phyloP scores from a whole-genome alignment of 768 basidiomycete species.

The Aureoboletus auriporus region DNA sequence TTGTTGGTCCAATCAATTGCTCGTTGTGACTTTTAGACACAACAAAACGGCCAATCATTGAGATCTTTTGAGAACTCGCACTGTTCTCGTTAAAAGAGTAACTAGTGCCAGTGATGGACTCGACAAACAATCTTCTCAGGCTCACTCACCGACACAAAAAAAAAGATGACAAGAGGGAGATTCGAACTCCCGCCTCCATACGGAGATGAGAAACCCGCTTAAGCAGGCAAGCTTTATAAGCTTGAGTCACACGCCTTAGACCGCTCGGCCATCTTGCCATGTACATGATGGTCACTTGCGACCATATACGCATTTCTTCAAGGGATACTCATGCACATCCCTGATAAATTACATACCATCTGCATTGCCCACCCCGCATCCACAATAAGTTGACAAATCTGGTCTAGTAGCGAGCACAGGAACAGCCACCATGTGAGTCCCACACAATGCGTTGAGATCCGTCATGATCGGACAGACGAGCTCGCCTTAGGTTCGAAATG shows the following conservation, averaged over 20 bases:
- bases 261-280: slow-evolving; percentile 58
- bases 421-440: no score
- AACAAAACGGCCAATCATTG: not conserved
- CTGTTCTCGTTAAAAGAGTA: no score
- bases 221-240: slow-evolving; percentile 26
- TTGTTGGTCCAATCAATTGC: slow-evolving; percentile 4
- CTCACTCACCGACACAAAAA: not conserved
- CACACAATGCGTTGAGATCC: no score
- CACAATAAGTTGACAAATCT: no score
- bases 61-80: not conserved
- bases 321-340: not conserved
- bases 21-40: not conserved
- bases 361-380: no score
- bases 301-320: not conserved
- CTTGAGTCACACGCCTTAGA: slow-evolving; percentile 64
- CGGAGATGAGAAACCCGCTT: slow-evolving; percentile 30
- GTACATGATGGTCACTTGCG: not conserved
- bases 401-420: no score
- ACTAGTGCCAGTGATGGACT: no score
- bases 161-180: slow-evolving; percentile 31
- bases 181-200: slow-evolving; percentile 33
- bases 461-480: no score
- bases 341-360: no score
- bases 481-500: no score
- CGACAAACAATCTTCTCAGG: no score